phyloP scores from a whole-genome alignment of 257 asterid species.

The Asclepias syriaca region DNA sequence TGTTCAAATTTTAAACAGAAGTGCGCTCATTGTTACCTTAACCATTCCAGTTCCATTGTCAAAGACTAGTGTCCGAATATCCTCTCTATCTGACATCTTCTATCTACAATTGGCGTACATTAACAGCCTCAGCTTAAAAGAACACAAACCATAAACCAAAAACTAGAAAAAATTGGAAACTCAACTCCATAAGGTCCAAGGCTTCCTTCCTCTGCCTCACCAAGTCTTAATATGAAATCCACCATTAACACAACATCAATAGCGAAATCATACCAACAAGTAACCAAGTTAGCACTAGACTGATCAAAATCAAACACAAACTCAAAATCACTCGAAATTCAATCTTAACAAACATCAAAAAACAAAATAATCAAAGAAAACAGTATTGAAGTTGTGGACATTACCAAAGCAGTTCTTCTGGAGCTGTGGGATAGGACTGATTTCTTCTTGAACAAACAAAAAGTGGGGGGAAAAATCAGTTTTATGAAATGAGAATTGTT shows the following conservation, averaged over 20 bases:
- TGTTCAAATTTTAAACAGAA: neutral
- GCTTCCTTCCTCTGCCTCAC: neutral
- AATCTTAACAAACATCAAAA: neutral
- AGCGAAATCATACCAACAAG: neutral
- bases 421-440: neutral
- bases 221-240: neutral
- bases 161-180: neutral
- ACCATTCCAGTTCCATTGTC: slow-evolving; percentile 53
- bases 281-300: neutral
- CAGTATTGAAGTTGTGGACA: no score
- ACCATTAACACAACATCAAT: neutral
- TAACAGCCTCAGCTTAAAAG: neutral
- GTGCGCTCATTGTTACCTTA: slow-evolving; percentile 20
- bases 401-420: slow-evolving; percentile 4
- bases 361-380: neutral
- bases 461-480: neutral
- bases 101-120: slow-evolving; percentile 9
- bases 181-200: neutral
- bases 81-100: slow-evolving; percentile 38
- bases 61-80: slow-evolving; percentile 42
- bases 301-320: neutral
- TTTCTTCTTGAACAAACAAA: neutral
- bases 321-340: neutral
- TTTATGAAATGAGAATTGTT: neutral
- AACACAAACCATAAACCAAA: neutral